Percentiles rank a stretch among this genome's conserved stretches.
Conservation (phyloP, 495 filamentous ascomycete genomes). For the Daldinia vernicosa region DNA sequence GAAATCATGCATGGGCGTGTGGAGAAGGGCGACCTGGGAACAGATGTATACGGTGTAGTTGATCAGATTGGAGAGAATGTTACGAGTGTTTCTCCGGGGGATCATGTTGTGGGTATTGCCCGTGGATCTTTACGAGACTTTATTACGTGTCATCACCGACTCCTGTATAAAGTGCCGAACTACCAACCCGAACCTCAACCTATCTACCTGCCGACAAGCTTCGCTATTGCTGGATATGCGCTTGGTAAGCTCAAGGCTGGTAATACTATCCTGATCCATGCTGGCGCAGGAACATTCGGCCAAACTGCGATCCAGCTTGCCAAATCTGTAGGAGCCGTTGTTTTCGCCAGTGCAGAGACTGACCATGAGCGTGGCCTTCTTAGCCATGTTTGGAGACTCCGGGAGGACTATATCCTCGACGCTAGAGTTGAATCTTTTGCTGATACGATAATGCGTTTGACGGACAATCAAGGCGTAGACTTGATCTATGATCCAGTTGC, state of each 20-base stretch:
- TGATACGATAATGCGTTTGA: conserved; percentile 50
- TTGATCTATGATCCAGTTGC: conserved; percentile 61
- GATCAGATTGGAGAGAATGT: conserved; percentile 50
- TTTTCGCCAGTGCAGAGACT: conserved; percentile 57
- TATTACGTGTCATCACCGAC: conserved; percentile 24
- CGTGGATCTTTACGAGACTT: conserved; percentile 46
- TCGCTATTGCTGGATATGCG: conserved; percentile 58
- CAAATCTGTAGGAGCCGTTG: conserved; percentile 51
- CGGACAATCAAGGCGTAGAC: conserved; percentile 60
- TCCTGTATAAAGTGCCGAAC: conserved; percentile 44
- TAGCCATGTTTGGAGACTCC: conserved; percentile 49
- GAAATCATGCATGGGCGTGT: conserved; percentile 43
- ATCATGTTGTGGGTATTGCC: conserved; percentile 51
- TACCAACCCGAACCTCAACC: conserved; percentile 49
- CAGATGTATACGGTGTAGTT: conserved; percentile 56
- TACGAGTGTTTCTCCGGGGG: conserved; percentile 46
- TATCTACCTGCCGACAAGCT: conserved; percentile 55
- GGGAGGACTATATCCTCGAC: conserved; percentile 55
- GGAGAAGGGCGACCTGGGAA: conserved; percentile 43
- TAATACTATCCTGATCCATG: conserved; percentile 61
- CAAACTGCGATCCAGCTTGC: conserved; percentile 60
- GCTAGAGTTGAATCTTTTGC: conserved; percentile 44
- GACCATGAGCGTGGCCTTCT: conserved; percentile 52
- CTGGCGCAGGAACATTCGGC: conserved; percentile 57
- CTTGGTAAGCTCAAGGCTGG: conserved; percentile 38